Conservation (phyloP, 163 green algal species). For the Dunaliella salina region DNA sequence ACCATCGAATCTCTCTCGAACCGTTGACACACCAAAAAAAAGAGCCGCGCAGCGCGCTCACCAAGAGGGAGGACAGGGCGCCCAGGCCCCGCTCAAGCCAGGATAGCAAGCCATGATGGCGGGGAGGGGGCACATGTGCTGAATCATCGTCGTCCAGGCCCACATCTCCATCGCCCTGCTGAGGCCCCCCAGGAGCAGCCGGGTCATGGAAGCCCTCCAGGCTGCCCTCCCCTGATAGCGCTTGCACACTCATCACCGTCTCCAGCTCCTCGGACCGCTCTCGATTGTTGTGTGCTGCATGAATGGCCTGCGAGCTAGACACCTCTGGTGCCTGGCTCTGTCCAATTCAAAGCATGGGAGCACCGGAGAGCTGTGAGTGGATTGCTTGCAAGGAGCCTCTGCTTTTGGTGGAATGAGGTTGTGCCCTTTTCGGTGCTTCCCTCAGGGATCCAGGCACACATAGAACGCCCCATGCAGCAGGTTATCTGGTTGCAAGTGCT, state of each 20-base stretch:
- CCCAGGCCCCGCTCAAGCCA: neutral
- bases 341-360: too few relatives aligned
- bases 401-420: too few relatives aligned
- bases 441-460: too few relatives aligned
- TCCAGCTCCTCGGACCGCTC: neutral
- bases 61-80: neutral
- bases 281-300: neutral
- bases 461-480: too few relatives aligned
- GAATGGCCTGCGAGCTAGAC: too few relatives aligned
- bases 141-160: neutral
- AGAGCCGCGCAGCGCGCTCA: neutral
- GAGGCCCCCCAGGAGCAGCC: neutral
- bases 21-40: too few relatives aligned
- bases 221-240: neutral
- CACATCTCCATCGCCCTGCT: neutral
- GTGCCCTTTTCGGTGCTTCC: too few relatives aligned
- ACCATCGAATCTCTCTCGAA: too few relatives aligned
- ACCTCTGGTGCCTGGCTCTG: too few relatives aligned
- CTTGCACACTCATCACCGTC: neutral
- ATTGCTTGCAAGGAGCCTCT: too few relatives aligned
- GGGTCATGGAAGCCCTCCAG: constrained; percentile 6
- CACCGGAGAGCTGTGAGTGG: too few relatives aligned
- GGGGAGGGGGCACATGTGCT: neutral
- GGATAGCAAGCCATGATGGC: neutral
- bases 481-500: too few relatives aligned